Evolutionary conservation across 2,329 filamentous ascomycete genomes (phyloP), one percentile per base, ranked within the genome.

Genomic region (Periconia digitata): DNA sequence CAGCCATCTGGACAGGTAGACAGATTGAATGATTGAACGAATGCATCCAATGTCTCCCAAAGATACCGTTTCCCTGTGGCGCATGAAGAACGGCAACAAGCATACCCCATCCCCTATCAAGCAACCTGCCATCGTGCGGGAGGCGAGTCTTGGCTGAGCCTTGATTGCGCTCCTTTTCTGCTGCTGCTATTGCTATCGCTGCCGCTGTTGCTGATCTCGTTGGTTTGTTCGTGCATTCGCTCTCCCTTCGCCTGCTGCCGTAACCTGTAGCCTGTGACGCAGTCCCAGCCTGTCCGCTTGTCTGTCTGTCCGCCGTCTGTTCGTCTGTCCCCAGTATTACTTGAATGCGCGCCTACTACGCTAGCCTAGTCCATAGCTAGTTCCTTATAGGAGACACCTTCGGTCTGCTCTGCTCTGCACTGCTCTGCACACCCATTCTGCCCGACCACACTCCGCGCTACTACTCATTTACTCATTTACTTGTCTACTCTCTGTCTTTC

Each of bases 121-220:
- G 40, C 45, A n/a, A 20, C 18, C 36, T 18, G 35, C 47, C 16
- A 13, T 6, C 7, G 36, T 23, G 18, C 17, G 10, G 22, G 46
- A 35, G 38, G 38, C 35, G 40, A 24, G 39, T n/a, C 44, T 46
- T 46, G 40, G 39, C 35, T 32, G 34, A 23, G 34, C 24, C 46
- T 48, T 48, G 48, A 55, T 55, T 55, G 43, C 45, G 52, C 48
- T 49, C 54, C 51, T 54, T 54, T 56, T 51, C 40, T 27, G 24
- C 12, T n/a, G n/a, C n/a, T n/a, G n/a, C n/a, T n/a, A n/a, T n/a
- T n/a, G n/a, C n/a, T n/a, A n/a, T n/a, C n/a, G n/a, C n/a, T n/a
- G n/a, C n/a, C n/a, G n/a, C n/a, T n/a, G n/a, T n/a, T n/a, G n/a
- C n/a, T n/a, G n/a, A n/a, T n/a, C n/a, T n/a, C n/a, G n/a, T n/a